A percentile compares a stretch with the other conserved stretches of the same genome.
These are phyloP conservation scores for Pleurotus giganteus DNA, from an alignment of 768 basidiomycete genomes.

Conservation along the genomic window DNA sequence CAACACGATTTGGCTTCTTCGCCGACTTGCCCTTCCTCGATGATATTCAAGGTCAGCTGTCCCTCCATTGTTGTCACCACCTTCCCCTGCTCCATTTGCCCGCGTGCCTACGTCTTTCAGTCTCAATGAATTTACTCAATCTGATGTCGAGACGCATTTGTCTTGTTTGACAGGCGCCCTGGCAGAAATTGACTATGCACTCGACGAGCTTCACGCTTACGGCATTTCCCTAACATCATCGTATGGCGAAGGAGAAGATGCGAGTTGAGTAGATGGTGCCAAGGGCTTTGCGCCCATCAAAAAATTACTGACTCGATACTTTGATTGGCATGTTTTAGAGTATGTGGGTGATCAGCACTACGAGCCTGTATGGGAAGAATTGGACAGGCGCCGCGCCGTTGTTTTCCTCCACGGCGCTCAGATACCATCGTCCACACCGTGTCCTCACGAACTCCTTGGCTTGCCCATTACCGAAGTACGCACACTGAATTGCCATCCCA, in stretches of 20 bases:
- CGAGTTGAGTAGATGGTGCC: slow-evolving; percentile 40
- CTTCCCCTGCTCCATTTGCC: background rate
- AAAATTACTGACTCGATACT: background rate
- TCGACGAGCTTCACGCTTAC: slow-evolving; percentile 60
- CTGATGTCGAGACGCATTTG: background rate
- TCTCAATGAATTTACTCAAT: background rate
- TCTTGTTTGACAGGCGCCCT: slow-evolving; percentile 44
- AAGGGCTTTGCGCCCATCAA: background rate
- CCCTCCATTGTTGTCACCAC: background rate
- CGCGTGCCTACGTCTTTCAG: background rate
- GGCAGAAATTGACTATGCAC: slow-evolving; percentile 55
- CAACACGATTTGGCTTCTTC: slow-evolving; percentile 67
- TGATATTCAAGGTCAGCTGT: slow-evolving; percentile 53
- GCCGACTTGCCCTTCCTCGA: slow-evolving; percentile 61
- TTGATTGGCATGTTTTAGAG: slow-evolving; percentile 32
- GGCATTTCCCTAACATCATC: slow-evolving; percentile 68
- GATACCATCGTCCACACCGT: slow-evolving; percentile 59
- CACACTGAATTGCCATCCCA: background rate
- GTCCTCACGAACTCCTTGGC: slow-evolving; percentile 62
- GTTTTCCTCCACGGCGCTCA: slow-evolving; percentile 77
- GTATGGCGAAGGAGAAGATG: slow-evolving; percentile 52
- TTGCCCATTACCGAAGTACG: slow-evolving; percentile 66
- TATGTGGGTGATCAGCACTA: slow-evolving; percentile 67
- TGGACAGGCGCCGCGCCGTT: slow-evolving; percentile 54
- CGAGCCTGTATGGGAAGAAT: slow-evolving; percentile 69